These are phyloP conservation scores for Nectriaceae sp. DNA, from an alignment of 2,329 filamentous ascomycete genomes.

Conservation along the genomic window DNA sequence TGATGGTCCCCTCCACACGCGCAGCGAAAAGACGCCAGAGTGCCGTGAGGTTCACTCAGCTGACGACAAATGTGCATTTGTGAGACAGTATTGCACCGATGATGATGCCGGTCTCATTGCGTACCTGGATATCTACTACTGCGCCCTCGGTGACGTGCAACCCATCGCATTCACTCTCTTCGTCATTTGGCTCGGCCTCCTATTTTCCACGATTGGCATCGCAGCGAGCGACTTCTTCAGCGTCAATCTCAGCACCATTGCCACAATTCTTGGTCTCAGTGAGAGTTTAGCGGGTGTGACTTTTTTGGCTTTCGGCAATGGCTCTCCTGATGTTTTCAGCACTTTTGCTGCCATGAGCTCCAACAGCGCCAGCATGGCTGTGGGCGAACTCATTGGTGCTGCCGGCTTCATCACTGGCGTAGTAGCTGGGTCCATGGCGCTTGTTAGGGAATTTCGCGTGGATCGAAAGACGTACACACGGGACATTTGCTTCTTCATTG, in stretches of 20 bases:
- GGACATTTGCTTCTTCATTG: constrained; percentile 89
- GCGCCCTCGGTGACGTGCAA: constrained; percentile 66
- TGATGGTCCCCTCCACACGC: constrained; percentile 1
- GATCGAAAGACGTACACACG: constrained; percentile 86
- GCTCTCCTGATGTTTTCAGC: constrained; percentile 96
- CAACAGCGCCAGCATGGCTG: constrained; percentile 93
- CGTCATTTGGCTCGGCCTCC: constrained; percentile 78
- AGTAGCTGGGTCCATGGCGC: constrained; percentile 93
- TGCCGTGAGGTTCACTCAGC: constrained; percentile 80
- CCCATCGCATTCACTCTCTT: constrained; percentile 79
- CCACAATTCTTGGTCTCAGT: constrained; percentile 85
- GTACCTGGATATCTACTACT: constrained; percentile 92
- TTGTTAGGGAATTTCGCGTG: constrained; percentile 94
- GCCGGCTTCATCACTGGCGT: constrained; percentile 96
- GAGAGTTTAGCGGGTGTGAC: constrained; percentile 96
- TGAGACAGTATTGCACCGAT: constrained; percentile 78
- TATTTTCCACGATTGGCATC: constrained; percentile 97
- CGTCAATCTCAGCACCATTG: constrained; percentile 92
- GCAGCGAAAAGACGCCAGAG: constrained; percentile 43
- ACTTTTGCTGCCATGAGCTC: constrained; percentile 98
- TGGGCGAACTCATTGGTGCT: constrained; percentile 92
- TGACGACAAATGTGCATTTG: constrained; percentile 82
- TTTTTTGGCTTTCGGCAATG: constrained; percentile 95
- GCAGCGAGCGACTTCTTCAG: constrained; percentile 98
- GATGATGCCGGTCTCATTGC: constrained; percentile 88